Evolutionary conservation across 2,329 filamentous ascomycete species (phyloP).

Genomic region (Berkeleyomyces rouxiae): DNA sequence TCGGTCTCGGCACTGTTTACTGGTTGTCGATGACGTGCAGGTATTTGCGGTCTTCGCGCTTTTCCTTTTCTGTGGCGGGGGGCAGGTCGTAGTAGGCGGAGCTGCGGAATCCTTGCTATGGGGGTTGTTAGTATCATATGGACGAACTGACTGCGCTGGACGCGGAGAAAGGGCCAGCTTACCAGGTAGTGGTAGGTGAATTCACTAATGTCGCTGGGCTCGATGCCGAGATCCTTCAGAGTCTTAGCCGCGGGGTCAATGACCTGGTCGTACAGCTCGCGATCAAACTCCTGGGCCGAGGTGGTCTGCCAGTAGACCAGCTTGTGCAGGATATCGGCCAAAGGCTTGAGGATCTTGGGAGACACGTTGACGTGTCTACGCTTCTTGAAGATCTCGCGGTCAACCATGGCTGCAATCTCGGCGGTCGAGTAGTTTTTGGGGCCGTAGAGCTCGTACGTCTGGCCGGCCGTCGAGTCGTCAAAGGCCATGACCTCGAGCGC

Average conservation of each 20-base stretch:
- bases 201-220: conserved; percentile 69
- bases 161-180: conserved; percentile 24
- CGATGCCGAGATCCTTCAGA: conserved; percentile 82
- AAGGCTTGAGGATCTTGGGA: conserved; percentile 59
- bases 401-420: conserved; percentile 74
- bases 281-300: conserved; percentile 72
- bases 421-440: conserved; percentile 81
- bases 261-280: conserved; percentile 81
- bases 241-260: conserved; percentile 90
- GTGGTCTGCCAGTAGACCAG: conserved; percentile 76
- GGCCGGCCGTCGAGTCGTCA: conserved; percentile 74
- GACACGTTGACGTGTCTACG: conserved; percentile 85
- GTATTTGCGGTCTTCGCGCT: conserved; percentile 89
- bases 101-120: conserved; percentile 76
- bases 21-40: conserved; percentile 83
- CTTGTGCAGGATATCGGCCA: conserved; percentile 60
- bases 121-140: conserved; percentile 19
- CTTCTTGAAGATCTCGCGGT: conserved; percentile 81
- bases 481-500: conserved; percentile 81
- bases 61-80: conserved; percentile 87
- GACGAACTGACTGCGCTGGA: not conserved
- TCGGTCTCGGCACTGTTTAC: conserved; percentile 29
- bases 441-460: conserved; percentile 90
- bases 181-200: conserved; percentile 91
- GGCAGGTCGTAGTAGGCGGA: conserved; percentile 82